phyloP scores from a whole-genome alignment of 2,329 filamentous ascomycete species.

The Sordariomycetes sp. region DNA sequence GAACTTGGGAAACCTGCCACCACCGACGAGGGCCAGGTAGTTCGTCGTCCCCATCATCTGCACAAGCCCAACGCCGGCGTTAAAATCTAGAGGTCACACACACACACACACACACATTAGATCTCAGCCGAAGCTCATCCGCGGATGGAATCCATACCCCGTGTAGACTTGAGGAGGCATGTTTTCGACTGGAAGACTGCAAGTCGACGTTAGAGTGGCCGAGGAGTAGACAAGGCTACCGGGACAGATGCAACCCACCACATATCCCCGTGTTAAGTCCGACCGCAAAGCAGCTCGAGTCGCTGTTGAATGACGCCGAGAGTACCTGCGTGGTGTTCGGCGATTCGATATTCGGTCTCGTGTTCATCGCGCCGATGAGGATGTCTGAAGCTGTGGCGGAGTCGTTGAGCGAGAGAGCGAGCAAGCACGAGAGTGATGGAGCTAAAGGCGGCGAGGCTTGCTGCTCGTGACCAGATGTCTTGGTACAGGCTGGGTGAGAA shows the following conservation, averaged over 20 bases:
- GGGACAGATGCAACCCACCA: conserved; percentile 36
- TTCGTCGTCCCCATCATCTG: conserved; percentile 82
- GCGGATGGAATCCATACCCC: conserved; percentile 19
- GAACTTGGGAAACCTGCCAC: conserved; percentile 74
- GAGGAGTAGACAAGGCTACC: conserved; percentile 6
- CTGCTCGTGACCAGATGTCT: background rate
- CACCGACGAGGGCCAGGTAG: conserved; percentile 80
- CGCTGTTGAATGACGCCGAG: conserved; percentile 74
- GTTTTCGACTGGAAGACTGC: conserved; percentile 61
- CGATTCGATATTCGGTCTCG: conserved; percentile 70
- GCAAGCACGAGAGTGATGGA: background rate
- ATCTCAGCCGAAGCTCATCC: background rate
- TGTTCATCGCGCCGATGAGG: conserved; percentile 56
- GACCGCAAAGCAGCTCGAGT: conserved; percentile 74
- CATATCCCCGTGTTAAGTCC: conserved; percentile 79
- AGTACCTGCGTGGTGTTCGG: conserved; percentile 63
- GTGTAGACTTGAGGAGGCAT: conserved; percentile 50
- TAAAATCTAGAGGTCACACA: conserved; percentile 46
- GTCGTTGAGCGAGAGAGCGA: background rate
- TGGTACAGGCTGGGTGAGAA: background rate
- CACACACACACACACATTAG: too few relatives aligned
- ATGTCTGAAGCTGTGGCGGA: background rate
- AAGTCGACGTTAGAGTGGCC: background rate
- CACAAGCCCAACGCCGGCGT: conserved; percentile 67
- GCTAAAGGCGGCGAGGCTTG: background rate